Conservation (phyloP, 2,329 filamentous ascomycete genomes). For the Verticillium albo-atrum region DNA sequence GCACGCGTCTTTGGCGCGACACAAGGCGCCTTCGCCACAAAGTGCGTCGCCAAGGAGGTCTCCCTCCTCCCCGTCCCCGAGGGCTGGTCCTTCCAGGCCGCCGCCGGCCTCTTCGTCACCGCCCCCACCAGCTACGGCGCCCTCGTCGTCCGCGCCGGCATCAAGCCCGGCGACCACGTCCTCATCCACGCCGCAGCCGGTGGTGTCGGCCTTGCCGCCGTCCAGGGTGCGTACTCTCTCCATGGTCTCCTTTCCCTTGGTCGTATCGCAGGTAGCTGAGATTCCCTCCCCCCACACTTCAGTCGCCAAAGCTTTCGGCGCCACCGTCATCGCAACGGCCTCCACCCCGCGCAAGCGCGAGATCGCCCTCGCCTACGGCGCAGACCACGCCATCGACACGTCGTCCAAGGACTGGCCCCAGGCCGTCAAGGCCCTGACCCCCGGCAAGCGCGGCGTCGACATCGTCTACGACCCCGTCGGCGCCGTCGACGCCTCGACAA, state of each 20-base stretch:
- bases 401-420: conserved; percentile 57
- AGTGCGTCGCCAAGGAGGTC: conserved; percentile 62
- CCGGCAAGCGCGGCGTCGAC: conserved; percentile 70
- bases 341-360: conserved; percentile 75
- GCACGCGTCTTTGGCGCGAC: conserved; percentile 81
- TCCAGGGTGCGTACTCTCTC: conserved; percentile 53
- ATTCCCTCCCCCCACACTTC: too few species aligned
- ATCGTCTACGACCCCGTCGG: conserved; percentile 95
- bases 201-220: conserved; percentile 84
- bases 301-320: conserved; percentile 86
- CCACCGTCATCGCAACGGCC: conserved; percentile 89
- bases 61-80: conserved; percentile 68
- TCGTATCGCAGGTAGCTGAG: too few species aligned
- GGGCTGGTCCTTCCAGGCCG: conserved; percentile 80
- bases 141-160: conserved; percentile 69
- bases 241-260: neutral
- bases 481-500: conserved; percentile 79
- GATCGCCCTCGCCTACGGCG: conserved; percentile 75
- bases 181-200: conserved; percentile 90
- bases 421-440: conserved; percentile 72
- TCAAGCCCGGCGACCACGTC: conserved; percentile 79
- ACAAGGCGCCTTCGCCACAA: conserved; percentile 83
- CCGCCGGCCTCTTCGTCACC: conserved; percentile 86
- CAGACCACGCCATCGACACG: conserved; percentile 81
- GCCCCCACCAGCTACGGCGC: conserved; percentile 86